Percentiles rank a stretch among this genome's conserved stretches.
phyloP scores from a whole-genome alignment of 768 basidiomycete species.

The Lyophyllum shimeji region DNA sequence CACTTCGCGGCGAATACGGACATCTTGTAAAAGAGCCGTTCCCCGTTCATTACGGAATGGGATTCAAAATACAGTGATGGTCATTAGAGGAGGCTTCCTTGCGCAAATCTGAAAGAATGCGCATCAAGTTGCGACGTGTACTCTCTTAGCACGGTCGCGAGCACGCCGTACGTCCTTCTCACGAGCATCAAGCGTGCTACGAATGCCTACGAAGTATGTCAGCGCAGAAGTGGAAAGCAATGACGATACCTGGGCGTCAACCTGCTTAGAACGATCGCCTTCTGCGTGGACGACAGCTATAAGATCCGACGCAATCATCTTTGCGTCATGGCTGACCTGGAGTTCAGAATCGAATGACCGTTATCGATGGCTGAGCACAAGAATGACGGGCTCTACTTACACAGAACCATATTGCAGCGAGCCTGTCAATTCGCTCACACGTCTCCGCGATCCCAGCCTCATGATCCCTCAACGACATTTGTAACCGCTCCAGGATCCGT shows the following conservation, averaged over 20 bases:
- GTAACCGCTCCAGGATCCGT: background rate
- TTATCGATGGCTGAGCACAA: background rate
- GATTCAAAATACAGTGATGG: background rate
- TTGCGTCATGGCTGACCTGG: background rate
- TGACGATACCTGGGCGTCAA: background rate
- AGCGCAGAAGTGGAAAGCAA: background rate
- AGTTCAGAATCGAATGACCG: background rate
- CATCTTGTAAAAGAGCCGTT: background rate
- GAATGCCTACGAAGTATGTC: background rate
- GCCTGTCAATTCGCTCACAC: background rate
- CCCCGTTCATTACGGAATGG: background rate
- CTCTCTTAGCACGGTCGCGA: slow-evolving; percentile 2
- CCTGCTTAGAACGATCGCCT: background rate
- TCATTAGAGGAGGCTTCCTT: background rate
- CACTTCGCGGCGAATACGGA: background rate
- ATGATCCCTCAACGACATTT: background rate
- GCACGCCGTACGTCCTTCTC: background rate
- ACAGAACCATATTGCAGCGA: background rate
- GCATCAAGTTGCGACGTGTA: slow-evolving; percentile 8
- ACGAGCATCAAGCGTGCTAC: slow-evolving; percentile 1
- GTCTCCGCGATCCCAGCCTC: background rate
- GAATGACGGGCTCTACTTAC: background rate
- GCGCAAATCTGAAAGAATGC: slow-evolving; percentile 12
- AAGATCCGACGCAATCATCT: background rate
- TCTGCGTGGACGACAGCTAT: background rate